A percentile compares a stretch with the other conserved stretches of the same genome.
Conservation (phyloP, 306 rosid genomes). For the Castanea sativa region DNA sequence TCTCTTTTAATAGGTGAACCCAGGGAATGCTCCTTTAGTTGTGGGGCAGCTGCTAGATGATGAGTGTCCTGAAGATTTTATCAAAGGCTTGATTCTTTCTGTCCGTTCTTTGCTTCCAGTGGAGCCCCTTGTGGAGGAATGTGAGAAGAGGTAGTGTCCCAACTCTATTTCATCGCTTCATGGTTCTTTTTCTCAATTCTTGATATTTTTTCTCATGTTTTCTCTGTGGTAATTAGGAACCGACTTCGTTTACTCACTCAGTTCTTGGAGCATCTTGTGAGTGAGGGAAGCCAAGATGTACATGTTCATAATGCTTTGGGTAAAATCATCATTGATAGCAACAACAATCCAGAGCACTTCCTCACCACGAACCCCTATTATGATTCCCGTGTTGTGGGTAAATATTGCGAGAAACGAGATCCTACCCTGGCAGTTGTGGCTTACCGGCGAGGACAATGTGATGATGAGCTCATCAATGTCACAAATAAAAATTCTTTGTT, state of each 20-base stretch:
- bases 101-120: conserved; percentile 99
- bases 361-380: conserved; percentile 98
- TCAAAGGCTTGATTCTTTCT: conserved; percentile 94
- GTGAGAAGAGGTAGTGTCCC: conserved; percentile 85
- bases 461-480: conserved; percentile 92
- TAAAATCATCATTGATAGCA: conserved; percentile 96
- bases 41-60: conserved; percentile 98
- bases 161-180: conserved; percentile 5
- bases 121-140: conserved; percentile 96
- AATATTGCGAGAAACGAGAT: conserved; percentile 98
- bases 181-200: conserved; percentile 11
- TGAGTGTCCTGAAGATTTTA: conserved; percentile 99
- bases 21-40: conserved; percentile 96
- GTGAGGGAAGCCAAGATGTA: conserved; percentile 99
- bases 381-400: conserved; percentile 99
- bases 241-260: conserved; percentile 96
- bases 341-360: conserved; percentile 98
- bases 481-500: conserved; percentile 94
- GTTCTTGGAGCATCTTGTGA: conserved; percentile 98
- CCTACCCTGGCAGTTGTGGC: conserved; percentile 99
- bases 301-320: conserved; percentile 99
- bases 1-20: conserved; percentile 73
- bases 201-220: conserved; percentile 16
- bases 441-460: conserved; percentile 95
- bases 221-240: conserved; percentile 54